Evolutionary conservation across 192 early-diverging fungal genomes (phyloP), one percentile per base, ranked within the genome.

Genomic region (Rhizophagus prolifer): DNA sequence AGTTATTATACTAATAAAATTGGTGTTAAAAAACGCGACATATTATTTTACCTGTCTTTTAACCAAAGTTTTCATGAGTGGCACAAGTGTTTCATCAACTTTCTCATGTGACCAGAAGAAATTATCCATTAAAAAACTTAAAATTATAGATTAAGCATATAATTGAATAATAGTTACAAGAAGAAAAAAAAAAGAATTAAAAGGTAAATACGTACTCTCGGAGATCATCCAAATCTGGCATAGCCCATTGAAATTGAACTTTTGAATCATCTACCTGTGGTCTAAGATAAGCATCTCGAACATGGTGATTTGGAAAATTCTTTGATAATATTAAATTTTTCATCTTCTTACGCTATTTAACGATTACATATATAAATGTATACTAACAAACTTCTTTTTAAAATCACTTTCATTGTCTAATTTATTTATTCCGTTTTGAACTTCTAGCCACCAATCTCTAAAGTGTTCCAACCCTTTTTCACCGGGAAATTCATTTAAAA

Each of bases 261-360:
- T 70, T 60, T 12, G 89, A 89, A 1, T 80, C 79, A 77, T 96
- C 92, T 2, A 98, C 94, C 38, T 86, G 72, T 0, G 98, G 98
- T 23, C 88, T 72, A 30, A 90, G 77, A 80, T 98, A 99, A 0
- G 97, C 95, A 13, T 90, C 87, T 23, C 82, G 82, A 1, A 98
- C 90, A 50, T 86, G 86, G 19, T 85, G 82, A 78, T 94, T 89
- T 10, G 97, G 98, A 75, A 99, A 99, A 14, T 79, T 79, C 0
- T 84, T 82, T 0, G 96, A 92, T 2, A 99, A 73, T 21, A 91
- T 85, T 5, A 93, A 74, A 54, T 86, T 90, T 68, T 81, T 86
- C n/a, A 89, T 84, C 58, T 86, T 86, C 64, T 91, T 91, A 10
- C 86, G 82, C 82, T 93, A 81, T 67, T 72, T 8, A 50, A 54